Base-by-base conservation (phyloP, 805 yeast genomes). In the Saccharomycopsis schoenii region DNA sequence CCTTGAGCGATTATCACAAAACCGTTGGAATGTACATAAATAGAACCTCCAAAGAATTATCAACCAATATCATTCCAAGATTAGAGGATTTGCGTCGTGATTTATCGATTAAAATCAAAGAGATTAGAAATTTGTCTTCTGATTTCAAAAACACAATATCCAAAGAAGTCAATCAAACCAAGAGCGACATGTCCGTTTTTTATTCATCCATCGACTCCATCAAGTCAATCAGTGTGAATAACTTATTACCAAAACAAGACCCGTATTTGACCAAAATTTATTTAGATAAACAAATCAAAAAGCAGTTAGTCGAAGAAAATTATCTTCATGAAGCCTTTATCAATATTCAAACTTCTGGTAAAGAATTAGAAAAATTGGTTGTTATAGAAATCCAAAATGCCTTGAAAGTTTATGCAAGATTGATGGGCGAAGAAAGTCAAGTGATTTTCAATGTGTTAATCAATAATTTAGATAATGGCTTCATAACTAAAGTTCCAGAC, bases 351-450 rank as follows among this genome's bases (percentile, higher is more conserved):
- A 82, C 83, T 42, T 86, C 97, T 1, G 97, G 96, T 57, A 84
- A 85, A 61, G 94, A 91, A 70, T 79, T 94, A 64, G 99, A 88
- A 71, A 84, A 88, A 67, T 93, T 90, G 63, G 94, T 94, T 24
- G 89, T 87, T 41, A 78, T 83, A 71, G 97, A 92, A 71, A 77
- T 94, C 61, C 97, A 94, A 76, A 85, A 83, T 67, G 89, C 94
- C 19, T 73, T 92, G 65, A 82, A 87, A 4, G 81, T 80, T 58
- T 89, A 85, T 72, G 87, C 93, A 29, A 83, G 82, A 66, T 73
- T 86, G 43, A 74, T 88, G 62, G 89, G 88, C 39, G 84, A 83
- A 67, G 90, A 88, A 71, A 85, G 91, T 50, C 86, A 85, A 67
- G 76, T 86, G 55, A 84, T 89, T 17, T 82, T 88, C 66, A 84